A percentile compares a stretch with the other conserved stretches of the same genome.
Evolutionary conservation across 1,284 basidiomycete species (phyloP).

Genomic region (Leccinum fuscescens): DNA sequence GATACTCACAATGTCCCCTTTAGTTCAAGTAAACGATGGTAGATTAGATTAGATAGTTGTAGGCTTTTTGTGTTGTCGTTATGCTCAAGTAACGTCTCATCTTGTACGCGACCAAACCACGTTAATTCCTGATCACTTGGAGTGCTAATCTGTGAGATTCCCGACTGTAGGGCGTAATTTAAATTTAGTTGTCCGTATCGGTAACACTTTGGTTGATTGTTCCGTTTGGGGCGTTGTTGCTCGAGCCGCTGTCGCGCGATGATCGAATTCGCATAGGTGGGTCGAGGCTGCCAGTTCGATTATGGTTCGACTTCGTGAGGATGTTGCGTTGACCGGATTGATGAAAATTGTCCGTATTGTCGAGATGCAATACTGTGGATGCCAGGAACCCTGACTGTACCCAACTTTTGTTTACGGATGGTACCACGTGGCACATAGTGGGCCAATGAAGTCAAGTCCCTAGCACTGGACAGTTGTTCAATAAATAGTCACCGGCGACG

Average conservation of each 20-base stretch:
- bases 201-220: neutral
- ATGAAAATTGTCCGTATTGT: neutral
- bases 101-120: neutral
- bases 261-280: neutral
- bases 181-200: too few relatives aligned
- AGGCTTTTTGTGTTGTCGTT: conserved; percentile 17
- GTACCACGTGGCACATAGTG: neutral
- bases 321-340: too few relatives aligned
- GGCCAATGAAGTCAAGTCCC: neutral
- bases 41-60: conserved; percentile 25
- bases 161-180: too few relatives aligned
- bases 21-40: conserved; percentile 26
- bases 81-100: conserved; percentile 5
- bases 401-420: neutral
- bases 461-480: neutral
- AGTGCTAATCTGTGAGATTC: too few relatives aligned
- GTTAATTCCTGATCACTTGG: neutral
- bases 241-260: neutral
- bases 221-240: neutral
- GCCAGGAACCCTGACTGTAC: too few relatives aligned
- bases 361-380: too few relatives aligned
- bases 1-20: conserved; percentile 1
- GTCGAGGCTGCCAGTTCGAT: too few relatives aligned
- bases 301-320: neutral
- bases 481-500: neutral